Conservation (phyloP, 495 filamentous ascomycete species). For the Aspergillus ostianus region DNA sequence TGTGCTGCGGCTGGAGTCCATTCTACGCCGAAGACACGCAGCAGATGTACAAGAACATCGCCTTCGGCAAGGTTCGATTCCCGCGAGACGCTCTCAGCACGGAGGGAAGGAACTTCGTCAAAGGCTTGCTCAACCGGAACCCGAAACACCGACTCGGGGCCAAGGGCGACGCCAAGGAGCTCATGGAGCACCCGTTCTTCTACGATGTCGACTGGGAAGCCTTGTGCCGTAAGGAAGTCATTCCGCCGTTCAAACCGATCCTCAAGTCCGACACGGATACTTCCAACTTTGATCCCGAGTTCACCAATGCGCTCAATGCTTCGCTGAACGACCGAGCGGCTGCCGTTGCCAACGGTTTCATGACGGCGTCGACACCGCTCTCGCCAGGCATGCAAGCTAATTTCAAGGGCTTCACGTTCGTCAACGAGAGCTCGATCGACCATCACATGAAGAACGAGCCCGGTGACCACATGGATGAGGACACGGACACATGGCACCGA, state of each 20-base stretch:
- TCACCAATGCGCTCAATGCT: conserved; percentile 79
- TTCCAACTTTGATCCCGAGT: conserved; percentile 97
- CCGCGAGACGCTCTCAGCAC: conserved; percentile 89
- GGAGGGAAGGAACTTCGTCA: conserved; percentile 96
- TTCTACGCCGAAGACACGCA: conserved; percentile 99
- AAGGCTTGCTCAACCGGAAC: conserved; percentile 94
- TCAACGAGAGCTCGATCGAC: conserved; percentile 94
- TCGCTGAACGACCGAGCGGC: conserved; percentile 87
- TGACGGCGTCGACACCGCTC: conserved; percentile 82
- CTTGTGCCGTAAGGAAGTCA: conserved; percentile 81
- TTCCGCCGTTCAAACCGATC: conserved; percentile 97
- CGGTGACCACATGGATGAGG: conserved; percentile 71
- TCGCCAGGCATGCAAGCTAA: conserved; percentile 96
- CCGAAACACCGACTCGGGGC: conserved; percentile 93
- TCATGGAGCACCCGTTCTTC: conserved; percentile 95
- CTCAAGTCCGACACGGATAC: conserved; percentile 93
- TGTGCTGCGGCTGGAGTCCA: conserved; percentile 99
- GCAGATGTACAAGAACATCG: conserved; percentile 99
- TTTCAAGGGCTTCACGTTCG: conserved; percentile 97
- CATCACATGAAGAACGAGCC: conserved; percentile 72
- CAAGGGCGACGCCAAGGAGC: conserved; percentile 86
- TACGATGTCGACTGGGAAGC: conserved; percentile 88
- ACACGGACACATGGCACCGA: conserved; percentile 47
- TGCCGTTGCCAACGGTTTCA: conserved; percentile 69
- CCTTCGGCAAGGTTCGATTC: conserved; percentile 96